Evolutionary conservation across 2,329 filamentous ascomycete species (phyloP).

Genomic region (Ophiosphaerella korrae): DNA sequence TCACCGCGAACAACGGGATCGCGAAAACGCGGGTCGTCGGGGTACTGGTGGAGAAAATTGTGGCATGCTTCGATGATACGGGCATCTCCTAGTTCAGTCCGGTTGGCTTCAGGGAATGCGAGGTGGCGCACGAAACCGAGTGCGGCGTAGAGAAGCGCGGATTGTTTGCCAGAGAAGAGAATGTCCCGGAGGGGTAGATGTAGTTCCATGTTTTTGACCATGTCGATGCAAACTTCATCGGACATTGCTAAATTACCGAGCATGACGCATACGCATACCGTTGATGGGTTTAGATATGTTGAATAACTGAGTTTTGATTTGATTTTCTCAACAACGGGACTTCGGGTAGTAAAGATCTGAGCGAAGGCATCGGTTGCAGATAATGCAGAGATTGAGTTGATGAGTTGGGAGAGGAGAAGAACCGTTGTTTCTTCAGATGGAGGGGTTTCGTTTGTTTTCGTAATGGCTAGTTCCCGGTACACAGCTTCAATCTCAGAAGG

Average conservation of each 20-base stretch:
- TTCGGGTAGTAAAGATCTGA: conserved; percentile 29
- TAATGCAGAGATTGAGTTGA: conserved; percentile 38
- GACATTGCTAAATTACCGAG: conserved; percentile 48
- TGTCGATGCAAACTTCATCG: conserved; percentile 39
- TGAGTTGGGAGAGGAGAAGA: conserved; percentile 37
- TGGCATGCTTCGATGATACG: conserved; percentile 40
- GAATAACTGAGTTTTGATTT: conserved; percentile 29
- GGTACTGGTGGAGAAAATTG: conserved; percentile 27
- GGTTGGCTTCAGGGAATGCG: conserved; percentile 41
- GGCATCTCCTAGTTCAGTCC: conserved; percentile 34
- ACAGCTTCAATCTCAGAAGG: conserved; percentile 32
- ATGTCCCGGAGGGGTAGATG: conserved; percentile 38
- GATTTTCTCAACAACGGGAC: conserved; percentile 33
- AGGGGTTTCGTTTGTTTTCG: conserved; percentile 28
- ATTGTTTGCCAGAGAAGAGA: conserved; percentile 30
- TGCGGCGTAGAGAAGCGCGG: conserved; percentile 42
- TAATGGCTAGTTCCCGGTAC: conserved; percentile 34
- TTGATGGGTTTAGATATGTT: conserved; percentile 27
- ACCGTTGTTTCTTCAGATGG: conserved; percentile 31
- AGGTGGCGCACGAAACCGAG: conserved; percentile 46
- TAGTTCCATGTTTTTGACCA: conserved; percentile 41
- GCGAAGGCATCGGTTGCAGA: conserved; percentile 44
- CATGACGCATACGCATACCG: conserved; percentile 44
- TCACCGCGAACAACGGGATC: conserved; percentile 44
- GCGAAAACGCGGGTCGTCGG: neutral